These are phyloP conservation scores for Gymnopus androsaceus DNA, from an alignment of 1,284 basidiomycete genomes.

Conservation along the genomic window DNA sequence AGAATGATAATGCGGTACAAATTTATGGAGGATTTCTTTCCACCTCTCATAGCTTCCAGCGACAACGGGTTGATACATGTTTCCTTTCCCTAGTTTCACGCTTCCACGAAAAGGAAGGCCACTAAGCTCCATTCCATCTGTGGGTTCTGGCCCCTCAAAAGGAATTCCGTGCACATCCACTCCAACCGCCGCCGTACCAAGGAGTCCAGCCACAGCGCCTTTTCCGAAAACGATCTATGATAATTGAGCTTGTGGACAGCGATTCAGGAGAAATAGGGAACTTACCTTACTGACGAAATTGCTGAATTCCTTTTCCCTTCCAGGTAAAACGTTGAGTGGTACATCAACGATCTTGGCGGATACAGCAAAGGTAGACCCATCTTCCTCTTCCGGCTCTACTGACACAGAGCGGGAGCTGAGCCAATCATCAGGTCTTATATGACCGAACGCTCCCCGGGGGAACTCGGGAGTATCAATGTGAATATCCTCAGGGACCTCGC, in stretches of 20 bases:
- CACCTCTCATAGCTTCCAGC: neutral
- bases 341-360: slow-evolving; percentile 68
- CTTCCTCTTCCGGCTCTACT: slow-evolving; percentile 39
- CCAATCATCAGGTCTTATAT: slow-evolving; percentile 71
- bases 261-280: slow-evolving; percentile 9
- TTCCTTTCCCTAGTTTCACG: slow-evolving; percentile 65
- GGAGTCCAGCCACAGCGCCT: slow-evolving; percentile 70
- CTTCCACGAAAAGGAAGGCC: slow-evolving; percentile 69
- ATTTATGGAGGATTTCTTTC: neutral
- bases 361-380: slow-evolving; percentile 57
- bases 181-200: slow-evolving; percentile 63
- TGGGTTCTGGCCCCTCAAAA: slow-evolving; percentile 37
- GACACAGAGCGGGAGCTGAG: slow-evolving; percentile 52
- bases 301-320: slow-evolving; percentile 70
- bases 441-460: slow-evolving; percentile 65
- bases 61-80: slow-evolving; percentile 12
- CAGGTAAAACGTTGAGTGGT: slow-evolving; percentile 72
- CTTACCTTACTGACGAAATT: slow-evolving; percentile 72
- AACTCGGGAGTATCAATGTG: slow-evolving; percentile 21
- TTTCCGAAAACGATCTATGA: slow-evolving; percentile 65
- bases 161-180: slow-evolving; percentile 64
- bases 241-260: slow-evolving; percentile 3
- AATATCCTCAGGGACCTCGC: slow-evolving; percentile 49
- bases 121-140: slow-evolving; percentile 54
- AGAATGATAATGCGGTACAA: neutral